These are phyloP conservation scores for Fusarium praegraminearum DNA, from an alignment of 2,329 filamentous ascomycete genomes.

Conservation along the genomic window DNA sequence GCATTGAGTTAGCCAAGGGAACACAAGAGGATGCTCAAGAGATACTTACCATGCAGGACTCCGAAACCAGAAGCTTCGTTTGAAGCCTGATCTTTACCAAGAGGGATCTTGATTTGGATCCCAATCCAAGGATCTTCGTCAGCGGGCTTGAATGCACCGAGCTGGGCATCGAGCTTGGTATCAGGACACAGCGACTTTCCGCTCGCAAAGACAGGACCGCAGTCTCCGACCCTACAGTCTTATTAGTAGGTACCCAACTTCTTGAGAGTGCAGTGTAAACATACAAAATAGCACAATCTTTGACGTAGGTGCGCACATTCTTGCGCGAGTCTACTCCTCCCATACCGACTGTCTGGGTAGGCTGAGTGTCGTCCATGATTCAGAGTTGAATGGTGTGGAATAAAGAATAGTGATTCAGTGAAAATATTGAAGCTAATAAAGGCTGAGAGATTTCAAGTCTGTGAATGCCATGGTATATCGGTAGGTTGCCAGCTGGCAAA, in stretches of 20 bases:
- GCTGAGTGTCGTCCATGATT: no score
- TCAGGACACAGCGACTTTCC: background rate
- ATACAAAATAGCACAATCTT: background rate
- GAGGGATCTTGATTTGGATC: background rate
- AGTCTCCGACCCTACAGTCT: constrained; percentile 1
- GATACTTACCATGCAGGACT: constrained; percentile 3
- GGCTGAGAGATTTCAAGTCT: no score
- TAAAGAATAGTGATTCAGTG: no score
- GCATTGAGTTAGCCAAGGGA: background rate
- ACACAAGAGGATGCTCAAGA: no score
- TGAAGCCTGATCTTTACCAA: background rate
- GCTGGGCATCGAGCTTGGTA: constrained; percentile 1
- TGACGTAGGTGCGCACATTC: background rate
- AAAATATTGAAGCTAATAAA: no score
- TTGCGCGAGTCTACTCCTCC: no score
- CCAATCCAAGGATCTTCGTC: constrained; percentile 8
- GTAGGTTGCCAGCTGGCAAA: no score
- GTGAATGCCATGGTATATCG: no score
- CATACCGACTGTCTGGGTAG: no score
- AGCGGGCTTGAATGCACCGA: background rate
- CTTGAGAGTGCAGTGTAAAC: no score
- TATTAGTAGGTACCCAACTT: no score
- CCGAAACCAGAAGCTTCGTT: constrained; percentile 14
- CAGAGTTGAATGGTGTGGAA: no score
- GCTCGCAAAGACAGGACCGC: constrained; percentile 10